Evolutionary conservation across 805 yeast species (phyloP), one percentile per base, ranked within the genome.

Genomic region (Helenozyma rhizophorensis): DNA sequence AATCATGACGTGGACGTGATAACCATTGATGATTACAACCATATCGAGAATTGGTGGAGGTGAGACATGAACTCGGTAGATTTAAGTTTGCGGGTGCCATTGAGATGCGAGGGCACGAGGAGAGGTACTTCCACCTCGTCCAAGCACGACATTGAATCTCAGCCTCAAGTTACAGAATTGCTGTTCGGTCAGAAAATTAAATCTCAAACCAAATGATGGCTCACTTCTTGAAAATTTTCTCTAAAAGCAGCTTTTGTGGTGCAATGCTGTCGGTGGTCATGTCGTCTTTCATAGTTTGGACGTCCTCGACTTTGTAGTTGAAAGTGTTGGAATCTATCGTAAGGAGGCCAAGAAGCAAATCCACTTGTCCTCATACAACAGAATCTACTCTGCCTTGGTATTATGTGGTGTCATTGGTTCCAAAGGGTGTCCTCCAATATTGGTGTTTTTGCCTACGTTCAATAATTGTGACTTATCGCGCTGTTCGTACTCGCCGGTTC

Each of bases 361-460:
- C 13, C 14, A 23, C 16, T 8, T 23, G 26, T 10, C 26, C 14
- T 7, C 9, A 7, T 7, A 4, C 15, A 12, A 8, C 5, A n/a
- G 6, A 4, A 12, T 23, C 14, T 23, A 23, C 9, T 8, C 19
- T 8, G 19, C 19, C 19, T 17, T 8, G 5, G 19, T 17, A 6
- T 14, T 15, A 4, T 25, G 27, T 18, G 27, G 27, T 15, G 27
- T 25, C 6, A 15, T 25, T 4, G 27, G 27, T 8, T 19, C 27
- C n/a, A 6, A 15, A 9, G 6, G 11, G 15, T 15, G n/a, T n/a
- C 14, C 14, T 11, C 9, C 12, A 21, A 6, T n/a, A 8, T 6
- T 6, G 21, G 21, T 19, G n/a, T 56, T 56, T 33, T 61, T 60
- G 16, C 27, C 53, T 12, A 43, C 56, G 33, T 48, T 51, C 39